Percentiles rank a stretch among this genome's conserved stretches.
Conservation (phyloP, 2,329 filamentous ascomycete genomes). For the Elsinoe ampelina region DNA sequence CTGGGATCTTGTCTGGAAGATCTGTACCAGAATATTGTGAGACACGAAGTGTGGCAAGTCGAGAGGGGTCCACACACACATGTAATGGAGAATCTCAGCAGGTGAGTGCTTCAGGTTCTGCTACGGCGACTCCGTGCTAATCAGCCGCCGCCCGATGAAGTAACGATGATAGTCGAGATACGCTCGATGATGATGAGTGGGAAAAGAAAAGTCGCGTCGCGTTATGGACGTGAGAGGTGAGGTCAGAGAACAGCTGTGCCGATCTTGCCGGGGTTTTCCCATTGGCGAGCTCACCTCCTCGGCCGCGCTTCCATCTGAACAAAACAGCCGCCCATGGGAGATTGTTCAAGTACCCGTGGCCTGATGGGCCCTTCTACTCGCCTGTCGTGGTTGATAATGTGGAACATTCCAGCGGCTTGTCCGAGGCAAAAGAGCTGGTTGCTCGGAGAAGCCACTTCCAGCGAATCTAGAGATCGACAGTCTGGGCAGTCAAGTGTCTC, state of each 20-base stretch:
- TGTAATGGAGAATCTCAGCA: not conserved
- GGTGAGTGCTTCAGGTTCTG: too few relatives aligned
- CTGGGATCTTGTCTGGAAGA: not conserved
- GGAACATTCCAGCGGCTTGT: not conserved
- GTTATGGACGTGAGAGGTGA: not conserved
- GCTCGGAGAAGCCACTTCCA: not conserved
- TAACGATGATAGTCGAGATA: not conserved
- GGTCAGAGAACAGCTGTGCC: not conserved
- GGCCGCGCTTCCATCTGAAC: too few relatives aligned
- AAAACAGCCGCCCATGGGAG: too few relatives aligned
- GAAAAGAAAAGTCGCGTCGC: conserved; percentile 2
- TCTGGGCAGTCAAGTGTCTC: not conserved
- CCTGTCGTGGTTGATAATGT: not conserved
- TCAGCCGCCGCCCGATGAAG: not conserved
- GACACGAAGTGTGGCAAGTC: conserved; percentile 1
- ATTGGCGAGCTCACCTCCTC: not conserved
- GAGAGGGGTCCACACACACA: not conserved
- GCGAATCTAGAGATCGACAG: not conserved
- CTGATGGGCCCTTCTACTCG: too few relatives aligned
- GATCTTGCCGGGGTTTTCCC: conserved; percentile 1
- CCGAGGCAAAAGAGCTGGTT: not conserved
- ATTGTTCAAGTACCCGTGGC: too few relatives aligned
- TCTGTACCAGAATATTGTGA: conserved; percentile 1
- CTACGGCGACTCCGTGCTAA: not conserved
- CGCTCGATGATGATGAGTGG: conserved; percentile 1